These are phyloP conservation scores for Suillus subalutaceus DNA, from an alignment of 768 basidiomycete species.

Conservation along the genomic window DNA sequence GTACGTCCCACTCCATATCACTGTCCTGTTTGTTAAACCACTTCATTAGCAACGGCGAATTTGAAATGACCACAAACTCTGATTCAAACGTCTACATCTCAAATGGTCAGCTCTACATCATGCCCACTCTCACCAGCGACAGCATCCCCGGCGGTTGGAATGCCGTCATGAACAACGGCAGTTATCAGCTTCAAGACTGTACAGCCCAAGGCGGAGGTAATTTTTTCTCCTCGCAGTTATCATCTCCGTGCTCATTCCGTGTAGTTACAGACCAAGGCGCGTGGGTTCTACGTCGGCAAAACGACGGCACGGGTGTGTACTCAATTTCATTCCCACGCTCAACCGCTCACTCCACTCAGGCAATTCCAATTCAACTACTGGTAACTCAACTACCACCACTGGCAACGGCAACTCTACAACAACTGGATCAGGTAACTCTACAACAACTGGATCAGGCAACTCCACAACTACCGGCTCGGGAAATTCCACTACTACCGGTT, in stretches of 20 bases:
- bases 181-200: conserved; percentile 41
- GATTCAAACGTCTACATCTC: conserved; percentile 45
- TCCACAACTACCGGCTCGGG: conserved; percentile 2
- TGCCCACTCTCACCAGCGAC: conserved; percentile 60
- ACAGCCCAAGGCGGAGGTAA: conserved; percentile 23
- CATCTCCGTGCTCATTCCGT: not conserved
- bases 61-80: conserved; percentile 54
- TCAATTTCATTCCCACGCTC: not conserved
- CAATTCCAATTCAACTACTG: conserved; percentile 2
- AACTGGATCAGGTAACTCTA: conserved; percentile 22
- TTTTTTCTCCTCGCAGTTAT: not conserved
- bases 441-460: conserved; percentile 10
- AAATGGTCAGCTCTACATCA: conserved; percentile 57
- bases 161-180: conserved; percentile 43
- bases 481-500: conserved; percentile 14
- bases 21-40: conserved; percentile 7
- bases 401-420: conserved; percentile 5
- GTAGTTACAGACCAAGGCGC: conserved; percentile 26
- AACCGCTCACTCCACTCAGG: not conserved
- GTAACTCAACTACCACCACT: conserved; percentile 9
- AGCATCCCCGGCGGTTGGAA: conserved; percentile 37
- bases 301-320: conserved; percentile 33
- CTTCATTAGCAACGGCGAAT: conserved; percentile 47
- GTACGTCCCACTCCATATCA: conserved; percentile 20
- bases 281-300: conserved; percentile 23